A percentile compares a stretch with the other conserved stretches of the same genome.
These are phyloP conservation scores for Penicillium capsulatum DNA, from an alignment of 2,329 filamentous ascomycete species.

Conservation along the genomic window DNA sequence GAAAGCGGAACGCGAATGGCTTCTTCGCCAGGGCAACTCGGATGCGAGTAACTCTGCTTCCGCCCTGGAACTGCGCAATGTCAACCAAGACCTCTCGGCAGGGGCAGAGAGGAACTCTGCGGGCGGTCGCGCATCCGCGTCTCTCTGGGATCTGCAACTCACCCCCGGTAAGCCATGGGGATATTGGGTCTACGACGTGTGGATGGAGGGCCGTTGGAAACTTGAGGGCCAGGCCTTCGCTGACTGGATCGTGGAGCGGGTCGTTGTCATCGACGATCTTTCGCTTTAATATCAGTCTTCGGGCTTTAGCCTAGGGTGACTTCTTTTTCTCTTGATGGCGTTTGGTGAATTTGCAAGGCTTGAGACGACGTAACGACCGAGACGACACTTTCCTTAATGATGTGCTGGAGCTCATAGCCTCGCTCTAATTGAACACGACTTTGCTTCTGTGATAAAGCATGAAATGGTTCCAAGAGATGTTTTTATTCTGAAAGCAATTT, in stretches of 20 bases:
- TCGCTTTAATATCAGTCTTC: conserved; percentile 8
- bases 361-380: conserved; percentile 20
- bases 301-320: conserved; percentile 1
- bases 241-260: conserved; percentile 39
- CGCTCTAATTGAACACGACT: conserved; percentile 2
- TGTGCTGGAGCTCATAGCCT: conserved; percentile 6
- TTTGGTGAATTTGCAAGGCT: not conserved
- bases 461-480: too few relatives aligned
- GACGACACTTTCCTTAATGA: conserved; percentile 13
- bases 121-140: conserved; percentile 9
- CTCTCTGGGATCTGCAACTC: conserved; percentile 25
- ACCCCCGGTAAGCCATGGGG: conserved; percentile 24
- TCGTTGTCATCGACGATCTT: conserved; percentile 36
- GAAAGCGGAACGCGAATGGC: conserved; percentile 69
- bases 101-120: conserved; percentile 14
- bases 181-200: conserved; percentile 38
- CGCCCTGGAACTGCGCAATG: conserved; percentile 18
- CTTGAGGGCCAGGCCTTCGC: conserved; percentile 39
- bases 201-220: conserved; percentile 41
- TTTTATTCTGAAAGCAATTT: too few relatives aligned
- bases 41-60: conserved; percentile 10
- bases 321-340: not conserved
- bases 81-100: conserved; percentile 29
- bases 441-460: not conserved
- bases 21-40: conserved; percentile 54